Conservation (phyloP, 2,329 filamentous ascomycete species). For the Nigrospora oryzae region DNA sequence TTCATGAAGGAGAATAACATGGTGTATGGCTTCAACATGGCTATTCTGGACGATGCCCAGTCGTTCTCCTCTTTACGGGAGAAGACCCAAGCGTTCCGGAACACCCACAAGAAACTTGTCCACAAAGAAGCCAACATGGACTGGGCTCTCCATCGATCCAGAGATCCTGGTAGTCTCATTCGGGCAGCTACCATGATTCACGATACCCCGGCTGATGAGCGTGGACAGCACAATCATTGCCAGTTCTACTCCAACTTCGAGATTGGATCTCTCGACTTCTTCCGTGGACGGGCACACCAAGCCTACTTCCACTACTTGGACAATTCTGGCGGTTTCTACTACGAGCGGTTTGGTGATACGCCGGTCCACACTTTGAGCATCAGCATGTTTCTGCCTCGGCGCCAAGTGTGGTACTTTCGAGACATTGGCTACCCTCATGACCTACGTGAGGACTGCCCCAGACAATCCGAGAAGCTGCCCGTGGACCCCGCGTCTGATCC, state of each 20-base stretch:
- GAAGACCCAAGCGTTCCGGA: conserved; percentile 35
- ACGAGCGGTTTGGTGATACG: conserved; percentile 36
- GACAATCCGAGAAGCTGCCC: conserved; percentile 12
- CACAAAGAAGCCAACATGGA: conserved; percentile 38
- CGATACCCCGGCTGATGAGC: conserved; percentile 2
- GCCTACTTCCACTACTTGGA: conserved; percentile 42
- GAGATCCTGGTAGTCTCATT: conserved; percentile 7
- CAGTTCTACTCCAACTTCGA: conserved; percentile 46
- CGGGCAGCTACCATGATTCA: conserved; percentile 1
- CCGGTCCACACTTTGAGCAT: conserved; percentile 46
- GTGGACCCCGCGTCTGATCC: conserved; percentile 7
- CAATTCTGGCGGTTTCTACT: conserved; percentile 36
- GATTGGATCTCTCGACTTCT: conserved; percentile 41
- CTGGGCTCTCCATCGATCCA: conserved; percentile 32
- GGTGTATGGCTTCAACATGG: conserved; percentile 60
- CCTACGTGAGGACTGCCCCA: conserved; percentile 30
- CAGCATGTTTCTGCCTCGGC: conserved; percentile 42
- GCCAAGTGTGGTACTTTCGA: conserved; percentile 41
- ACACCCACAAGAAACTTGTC: conserved; percentile 31
- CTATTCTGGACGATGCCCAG: conserved; percentile 33
- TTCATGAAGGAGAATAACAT: conserved; percentile 81
- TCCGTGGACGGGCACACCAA: conserved; percentile 36
- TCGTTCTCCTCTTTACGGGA: conserved; percentile 35
- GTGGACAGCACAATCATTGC: conserved; percentile 38
- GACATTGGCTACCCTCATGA: conserved; percentile 36